Conservation (phyloP, 139 green algal species). For the Pleodorina starrii region DNA sequence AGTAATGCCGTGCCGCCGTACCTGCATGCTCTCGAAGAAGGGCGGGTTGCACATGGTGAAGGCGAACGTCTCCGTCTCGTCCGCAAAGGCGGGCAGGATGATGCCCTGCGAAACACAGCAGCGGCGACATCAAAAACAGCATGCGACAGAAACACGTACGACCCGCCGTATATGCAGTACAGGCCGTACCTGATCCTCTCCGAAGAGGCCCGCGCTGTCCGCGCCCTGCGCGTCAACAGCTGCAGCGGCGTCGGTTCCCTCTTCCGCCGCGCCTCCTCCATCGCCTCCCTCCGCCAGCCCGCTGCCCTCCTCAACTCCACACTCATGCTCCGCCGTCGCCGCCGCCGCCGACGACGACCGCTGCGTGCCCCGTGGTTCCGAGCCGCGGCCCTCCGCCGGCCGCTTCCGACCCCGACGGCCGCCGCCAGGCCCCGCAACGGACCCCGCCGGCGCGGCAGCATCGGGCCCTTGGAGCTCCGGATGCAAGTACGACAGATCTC, state of each 20-base stretch:
- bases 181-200: too few species aligned
- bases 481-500: slow-evolving; percentile 26
- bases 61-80: slow-evolving; percentile 66
- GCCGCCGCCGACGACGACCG: background rate
- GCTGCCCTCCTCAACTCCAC: too few species aligned
- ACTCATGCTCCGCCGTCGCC: background rate
- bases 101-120: slow-evolving; percentile 44
- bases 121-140: too few species aligned
- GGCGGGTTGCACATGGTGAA: slow-evolving; percentile 96
- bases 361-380: background rate
- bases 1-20: too few species aligned
- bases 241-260: background rate
- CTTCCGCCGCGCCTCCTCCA: background rate
- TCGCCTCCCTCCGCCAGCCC: background rate
- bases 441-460: background rate
- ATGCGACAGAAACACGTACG: too few species aligned
- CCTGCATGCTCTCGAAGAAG: slow-evolving; percentile 90
- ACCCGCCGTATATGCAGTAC: too few species aligned
- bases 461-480: background rate
- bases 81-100: slow-evolving; percentile 54
- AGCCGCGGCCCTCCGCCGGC: too few species aligned
- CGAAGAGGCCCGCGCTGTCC: too few species aligned
- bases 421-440: background rate
- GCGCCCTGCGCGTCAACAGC: background rate
- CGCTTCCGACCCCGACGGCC: slow-evolving; percentile 1